Percentiles rank a stretch among this genome's conserved stretches.
phyloP scores from a whole-genome alignment of 306 rosid species.

The Purshia tridentata region DNA sequence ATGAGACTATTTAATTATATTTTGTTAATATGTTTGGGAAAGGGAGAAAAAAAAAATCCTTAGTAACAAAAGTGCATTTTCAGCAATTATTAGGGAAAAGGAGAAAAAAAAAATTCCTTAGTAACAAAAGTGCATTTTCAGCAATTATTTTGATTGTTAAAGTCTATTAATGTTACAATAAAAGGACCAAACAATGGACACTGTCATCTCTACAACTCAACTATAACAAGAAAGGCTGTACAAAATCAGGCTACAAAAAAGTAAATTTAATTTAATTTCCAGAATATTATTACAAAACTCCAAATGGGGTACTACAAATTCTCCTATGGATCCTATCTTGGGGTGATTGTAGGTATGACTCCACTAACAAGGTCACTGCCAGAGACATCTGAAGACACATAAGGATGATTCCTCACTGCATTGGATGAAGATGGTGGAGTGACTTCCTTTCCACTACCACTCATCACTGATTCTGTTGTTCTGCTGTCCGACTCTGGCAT shows the following conservation, averaged over 20 bases:
- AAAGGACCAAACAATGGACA: not conserved
- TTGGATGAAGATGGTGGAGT: constrained; percentile 60
- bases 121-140: not conserved
- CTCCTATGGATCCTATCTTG: constrained; percentile 54
- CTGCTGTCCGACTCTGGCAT: constrained; percentile 58
- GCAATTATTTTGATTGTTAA: not conserved
- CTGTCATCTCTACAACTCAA: not conserved
- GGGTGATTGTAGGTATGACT: constrained; percentile 69
- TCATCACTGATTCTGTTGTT: constrained; percentile 21
- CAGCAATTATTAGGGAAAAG: not conserved
- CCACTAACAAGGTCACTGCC: constrained; percentile 87
- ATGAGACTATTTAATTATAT: no score
- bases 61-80: not conserved
- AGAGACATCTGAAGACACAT: constrained; percentile 60
- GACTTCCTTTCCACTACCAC: constrained; percentile 36
- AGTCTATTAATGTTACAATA: not conserved
- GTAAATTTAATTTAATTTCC: not conserved
- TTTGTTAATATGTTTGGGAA: no score
- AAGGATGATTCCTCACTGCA: constrained; percentile 39
- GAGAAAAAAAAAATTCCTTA: no score
- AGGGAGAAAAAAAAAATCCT: no score
- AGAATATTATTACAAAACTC: not conserved
- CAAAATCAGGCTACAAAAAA: not conserved
- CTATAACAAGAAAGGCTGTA: not conserved
- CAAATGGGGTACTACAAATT: not conserved